These are phyloP conservation scores for Ramularia collo-cygni DNA, from an alignment of 2,329 filamentous ascomycete genomes.

Conservation along the genomic window DNA sequence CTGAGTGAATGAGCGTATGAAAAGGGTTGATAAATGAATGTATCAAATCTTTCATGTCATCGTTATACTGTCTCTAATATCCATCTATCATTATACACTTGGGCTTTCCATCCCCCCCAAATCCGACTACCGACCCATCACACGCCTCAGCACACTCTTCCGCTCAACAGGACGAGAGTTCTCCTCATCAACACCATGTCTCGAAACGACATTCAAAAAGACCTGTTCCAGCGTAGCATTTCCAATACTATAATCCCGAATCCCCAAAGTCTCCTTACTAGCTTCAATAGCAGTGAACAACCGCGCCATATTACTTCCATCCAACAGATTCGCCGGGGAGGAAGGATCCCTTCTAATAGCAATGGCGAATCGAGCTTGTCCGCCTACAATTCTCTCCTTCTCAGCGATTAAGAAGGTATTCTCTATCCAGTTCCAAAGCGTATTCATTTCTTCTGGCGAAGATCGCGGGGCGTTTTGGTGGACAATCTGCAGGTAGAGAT, in stretches of 20 bases:
- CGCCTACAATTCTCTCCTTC: constrained; percentile 67
- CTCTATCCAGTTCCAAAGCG: constrained; percentile 58
- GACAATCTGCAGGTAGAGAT: constrained; percentile 66
- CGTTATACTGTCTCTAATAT: too few species aligned
- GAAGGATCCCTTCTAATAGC: constrained; percentile 27
- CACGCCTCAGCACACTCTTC: too few species aligned
- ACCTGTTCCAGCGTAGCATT: constrained; percentile 83
- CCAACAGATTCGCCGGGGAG: constrained; percentile 3
- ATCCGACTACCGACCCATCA: too few species aligned
- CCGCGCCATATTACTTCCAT: constrained; percentile 12
- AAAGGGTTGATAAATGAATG: too few species aligned
- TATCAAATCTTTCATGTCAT: too few species aligned
- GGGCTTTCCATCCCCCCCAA: too few species aligned
- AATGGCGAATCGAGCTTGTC: constrained; percentile 71
- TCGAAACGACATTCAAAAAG: constrained; percentile 71
- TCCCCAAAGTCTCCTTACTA: constrained; percentile 56
- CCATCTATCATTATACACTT: too few species aligned
- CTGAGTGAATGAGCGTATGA: too few species aligned
- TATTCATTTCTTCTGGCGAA: constrained; percentile 56
- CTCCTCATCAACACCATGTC: constrained; percentile 17
- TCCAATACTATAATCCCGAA: constrained; percentile 77
- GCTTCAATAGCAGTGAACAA: constrained; percentile 67
- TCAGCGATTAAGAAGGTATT: constrained; percentile 54
- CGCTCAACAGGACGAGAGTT: constrained; percentile 4
- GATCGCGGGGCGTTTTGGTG: constrained; percentile 66